Evolutionary conservation across 2,329 filamentous ascomycete species (phyloP), one percentile per base, ranked within the genome.

Genomic region (Apiospora phragmitis): DNA sequence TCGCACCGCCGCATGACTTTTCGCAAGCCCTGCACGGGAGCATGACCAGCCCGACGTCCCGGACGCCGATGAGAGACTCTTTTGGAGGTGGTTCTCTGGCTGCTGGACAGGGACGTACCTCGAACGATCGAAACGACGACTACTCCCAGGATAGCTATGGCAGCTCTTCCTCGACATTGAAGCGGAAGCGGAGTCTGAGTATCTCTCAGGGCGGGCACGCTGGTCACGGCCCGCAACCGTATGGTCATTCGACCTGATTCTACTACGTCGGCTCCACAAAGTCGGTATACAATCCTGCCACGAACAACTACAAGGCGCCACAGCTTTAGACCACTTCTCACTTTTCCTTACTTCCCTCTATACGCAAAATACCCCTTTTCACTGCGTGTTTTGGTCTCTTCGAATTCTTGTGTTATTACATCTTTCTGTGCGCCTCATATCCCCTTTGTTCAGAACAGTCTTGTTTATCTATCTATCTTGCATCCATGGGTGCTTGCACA

Each of bases 1-100:
- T 88, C 70, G 83, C 84, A 3, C 84, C 86, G 4, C 80, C 87
- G 0, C 84, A 83, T 68, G 87, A 89, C 69, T 89, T 89, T 73
- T 81, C 83, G 2, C 84, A 85, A 70, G 83, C 84, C 6, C 82
- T 87, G 71, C 83, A 86, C 49, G 82, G 81, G 8, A 82, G 77
- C 75, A 79, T 85, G 76, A 74, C 77, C 4, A 79, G 75, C 69
- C 79, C 81, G 24, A 79, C 73, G 69, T 78, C 81, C 16, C 78
- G 83, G 72, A 85, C 84, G 5, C 82, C 85, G 12, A 84, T 86
- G 78, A 80, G 84, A 70, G 84, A 85, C 71, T 79, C 80, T 0
- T 87, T 86, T 72, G 79, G 80, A 21, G 79, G 80, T 66, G 78
- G 80, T 8, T 73, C 80, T 69, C 41, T 78, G 55, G 67, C 72